Percentiles rank a stretch among this genome's conserved stretches.
phyloP scores from a whole-genome alignment of 805 yeast species.

The Zygoascus biomembranicola region DNA sequence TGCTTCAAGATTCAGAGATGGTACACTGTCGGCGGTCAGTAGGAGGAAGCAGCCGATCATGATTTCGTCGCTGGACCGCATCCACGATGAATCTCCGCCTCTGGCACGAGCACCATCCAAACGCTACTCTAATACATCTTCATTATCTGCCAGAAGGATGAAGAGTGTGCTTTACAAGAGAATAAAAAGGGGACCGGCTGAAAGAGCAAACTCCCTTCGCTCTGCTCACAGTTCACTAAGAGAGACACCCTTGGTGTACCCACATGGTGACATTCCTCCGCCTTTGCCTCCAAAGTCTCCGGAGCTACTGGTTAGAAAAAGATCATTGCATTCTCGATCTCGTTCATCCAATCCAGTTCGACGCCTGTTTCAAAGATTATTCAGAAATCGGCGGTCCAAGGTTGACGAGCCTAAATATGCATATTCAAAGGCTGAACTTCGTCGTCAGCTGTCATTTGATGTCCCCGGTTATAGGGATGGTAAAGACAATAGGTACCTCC shows the following conservation, averaged over 20 bases:
- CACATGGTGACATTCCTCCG: not conserved
- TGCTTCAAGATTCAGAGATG: constrained; percentile 1
- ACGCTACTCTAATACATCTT: not conserved
- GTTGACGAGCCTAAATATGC: not conserved
- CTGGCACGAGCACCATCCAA: not conserved
- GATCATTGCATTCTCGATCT: constrained; percentile 2
- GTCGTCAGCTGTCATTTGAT: not conserved
- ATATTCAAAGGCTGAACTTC: not conserved
- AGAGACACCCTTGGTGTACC: not conserved
- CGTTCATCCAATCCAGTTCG: constrained; percentile 1
- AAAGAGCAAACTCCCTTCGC: not conserved
- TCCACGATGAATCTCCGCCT: not conserved
- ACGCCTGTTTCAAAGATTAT: not conserved
- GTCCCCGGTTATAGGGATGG: not conserved
- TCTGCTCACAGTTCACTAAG: not conserved
- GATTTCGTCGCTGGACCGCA: not conserved
- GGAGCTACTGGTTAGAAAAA: not conserved
- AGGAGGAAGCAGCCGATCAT: constrained; percentile 4
- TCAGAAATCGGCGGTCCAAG: not conserved
- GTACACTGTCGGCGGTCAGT: constrained; percentile 3
- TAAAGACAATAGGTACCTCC: not conserved
- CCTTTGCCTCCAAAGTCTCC: not conserved
- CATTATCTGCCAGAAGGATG: not conserved
- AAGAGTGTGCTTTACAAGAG: not conserved
- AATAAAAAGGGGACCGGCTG: not conserved